Base-by-base conservation (phyloP, 2,329 filamentous ascomycete species). In the Exophiala oligosperma region DNA sequence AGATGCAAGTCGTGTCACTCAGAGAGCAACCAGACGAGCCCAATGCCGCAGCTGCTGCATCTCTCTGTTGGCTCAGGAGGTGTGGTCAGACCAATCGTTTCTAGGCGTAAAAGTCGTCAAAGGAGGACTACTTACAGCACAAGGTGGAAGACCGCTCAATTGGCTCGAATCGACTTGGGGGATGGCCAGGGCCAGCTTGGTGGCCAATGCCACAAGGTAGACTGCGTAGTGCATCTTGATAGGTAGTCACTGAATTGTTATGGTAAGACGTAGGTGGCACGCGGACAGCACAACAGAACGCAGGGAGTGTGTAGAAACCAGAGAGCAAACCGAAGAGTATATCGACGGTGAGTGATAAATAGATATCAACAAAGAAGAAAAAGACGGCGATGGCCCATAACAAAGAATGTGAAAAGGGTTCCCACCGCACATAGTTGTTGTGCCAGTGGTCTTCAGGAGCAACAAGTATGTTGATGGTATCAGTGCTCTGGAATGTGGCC, bases 111-210 rank as follows among this genome's bases (percentile, higher is more conserved):
- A 14, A 8, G 7, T 23, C 43, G 17, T 23, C 38, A 21, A 17
- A n/a, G n/a, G 38, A 21, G 2, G 21, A 46, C n/a, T 8, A 62
- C 61, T 61, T 54, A 63, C 61, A 35, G 58, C 61, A 50, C 61
- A 63, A n/a, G 55, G 51, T 17, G 61, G 61, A 11, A 63, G 47
- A 17, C 52, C 55, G n/a, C 47, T 55, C 28, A 63, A 46, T 9
- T 51, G 52, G 11, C 55, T 54, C 9, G 52, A 52, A 24, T 55
- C 52, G n/a, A 54, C 37, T 26, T 63, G 61, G n/a, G 58, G 57
- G 14, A n/a, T 53, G 21, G 56, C 61, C 5, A 59, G 44, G 4
- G 55, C 53, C 1, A 63, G 21, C 23, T 40, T 40, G 23, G 58
- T 40, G 5, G 61, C 46, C 14, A 60, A 24, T 8, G 59, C 28